Conservation (phyloP, 2,329 filamentous ascomycete species). For the Fusarium euwallaceae region DNA sequence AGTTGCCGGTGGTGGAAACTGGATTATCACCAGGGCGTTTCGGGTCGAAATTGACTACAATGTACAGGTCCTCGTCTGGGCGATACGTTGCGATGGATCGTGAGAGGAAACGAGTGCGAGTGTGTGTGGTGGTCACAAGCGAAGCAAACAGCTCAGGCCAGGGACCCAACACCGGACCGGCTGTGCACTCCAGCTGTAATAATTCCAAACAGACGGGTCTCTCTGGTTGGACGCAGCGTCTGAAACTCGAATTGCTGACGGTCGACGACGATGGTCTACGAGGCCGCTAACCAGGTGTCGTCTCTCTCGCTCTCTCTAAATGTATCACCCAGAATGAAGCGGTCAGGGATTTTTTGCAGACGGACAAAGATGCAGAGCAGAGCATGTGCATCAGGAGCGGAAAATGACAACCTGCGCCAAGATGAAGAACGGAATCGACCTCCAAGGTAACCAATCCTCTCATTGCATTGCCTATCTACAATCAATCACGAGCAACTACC, state of each 20-base stretch:
- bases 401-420: constrained; percentile 16
- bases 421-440: constrained; percentile 13
- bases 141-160: constrained; percentile 1
- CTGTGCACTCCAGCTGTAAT: neutral
- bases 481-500: constrained; percentile 18
- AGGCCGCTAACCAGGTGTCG: neutral
- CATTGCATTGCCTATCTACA: neutral
- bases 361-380: neutral
- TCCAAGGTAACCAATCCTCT: constrained; percentile 5
- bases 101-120: constrained; percentile 3
- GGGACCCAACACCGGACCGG: constrained; percentile 8
- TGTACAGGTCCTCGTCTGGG: neutral
- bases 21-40: constrained; percentile 1
- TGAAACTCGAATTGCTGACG: constrained; percentile 13
- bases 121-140: neutral
- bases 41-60: constrained; percentile 1
- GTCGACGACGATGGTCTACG: neutral
- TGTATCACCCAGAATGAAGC: neutral
- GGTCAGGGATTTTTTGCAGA: neutral
- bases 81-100: neutral
- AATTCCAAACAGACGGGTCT: neutral
- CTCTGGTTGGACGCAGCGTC: constrained; percentile 9
- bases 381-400: constrained; percentile 1
- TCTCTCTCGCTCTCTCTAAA: neutral
- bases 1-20: constrained; percentile 6